These are phyloP conservation scores for Dothiorella sarmentorum DNA, from an alignment of 2,329 filamentous ascomycete genomes.

Conservation along the genomic window DNA sequence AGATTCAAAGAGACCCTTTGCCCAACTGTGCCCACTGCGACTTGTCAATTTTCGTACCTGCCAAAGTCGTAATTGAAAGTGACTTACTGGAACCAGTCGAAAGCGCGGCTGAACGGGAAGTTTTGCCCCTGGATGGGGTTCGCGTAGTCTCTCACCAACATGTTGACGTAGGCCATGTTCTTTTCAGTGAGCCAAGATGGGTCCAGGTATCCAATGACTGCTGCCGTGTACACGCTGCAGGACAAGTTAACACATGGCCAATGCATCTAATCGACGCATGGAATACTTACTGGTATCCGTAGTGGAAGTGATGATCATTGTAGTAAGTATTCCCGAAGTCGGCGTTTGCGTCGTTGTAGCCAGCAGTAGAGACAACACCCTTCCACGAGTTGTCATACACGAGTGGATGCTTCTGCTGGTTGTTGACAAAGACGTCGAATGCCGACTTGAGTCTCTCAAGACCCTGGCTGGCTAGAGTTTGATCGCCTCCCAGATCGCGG, in stretches of 20 bases:
- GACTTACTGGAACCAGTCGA: conserved; percentile 73
- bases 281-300: conserved; percentile 45
- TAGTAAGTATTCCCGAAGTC: conserved; percentile 93
- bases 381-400: conserved; percentile 66
- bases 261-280: no score
- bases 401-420: conserved; percentile 50
- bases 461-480: conserved; percentile 50
- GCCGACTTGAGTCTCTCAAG: conserved; percentile 50
- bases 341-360: conserved; percentile 66
- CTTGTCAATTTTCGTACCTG: neutral
- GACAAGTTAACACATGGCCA: neutral
- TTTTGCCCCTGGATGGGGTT: conserved; percentile 68
- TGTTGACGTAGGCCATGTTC: conserved; percentile 80
- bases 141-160: conserved; percentile 75
- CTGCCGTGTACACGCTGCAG: conserved; percentile 60
- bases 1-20: conserved; percentile 72
- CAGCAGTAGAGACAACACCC: conserved; percentile 75
- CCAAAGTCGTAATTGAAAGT: no score
- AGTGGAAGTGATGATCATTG: conserved; percentile 67
- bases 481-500: conserved; percentile 59
- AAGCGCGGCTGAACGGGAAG: conserved; percentile 70
- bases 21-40: conserved; percentile 77
- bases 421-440: conserved; percentile 49
- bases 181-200: conserved; percentile 64
- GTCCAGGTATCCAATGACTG: conserved; percentile 79